Conservation (phyloP, 2,329 filamentous ascomycete genomes). For the Ceratocystis variospora region DNA sequence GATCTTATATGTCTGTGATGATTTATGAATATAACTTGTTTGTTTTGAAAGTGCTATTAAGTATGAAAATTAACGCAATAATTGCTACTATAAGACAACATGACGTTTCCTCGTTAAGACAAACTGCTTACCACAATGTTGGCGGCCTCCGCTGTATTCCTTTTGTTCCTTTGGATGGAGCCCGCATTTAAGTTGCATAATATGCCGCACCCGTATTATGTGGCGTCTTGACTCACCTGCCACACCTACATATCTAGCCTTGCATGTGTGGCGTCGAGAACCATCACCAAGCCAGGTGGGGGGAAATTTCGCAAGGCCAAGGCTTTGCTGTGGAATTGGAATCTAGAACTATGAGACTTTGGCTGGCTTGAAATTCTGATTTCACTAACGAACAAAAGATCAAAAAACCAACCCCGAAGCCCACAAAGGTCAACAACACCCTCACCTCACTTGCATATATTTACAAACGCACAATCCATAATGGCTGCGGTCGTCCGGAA, state of each 20-base stretch:
- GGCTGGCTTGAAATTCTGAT: neutral
- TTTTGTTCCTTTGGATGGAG: neutral
- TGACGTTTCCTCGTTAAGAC: neutral
- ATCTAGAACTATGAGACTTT: too few species aligned
- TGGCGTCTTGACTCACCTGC: neutral
- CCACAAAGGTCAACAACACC: neutral
- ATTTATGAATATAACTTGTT: constrained; percentile 8
- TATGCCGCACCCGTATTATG: neutral
- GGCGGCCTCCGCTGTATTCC: neutral
- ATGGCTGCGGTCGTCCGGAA: constrained; percentile 32
- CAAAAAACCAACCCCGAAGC: neutral
- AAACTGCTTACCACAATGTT: neutral
- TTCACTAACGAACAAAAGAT: neutral
- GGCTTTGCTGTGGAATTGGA: neutral
- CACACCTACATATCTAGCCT: neutral
- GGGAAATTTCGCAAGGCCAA: constrained; percentile 8
- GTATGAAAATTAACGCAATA: neutral
- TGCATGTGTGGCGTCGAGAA: constrained; percentile 5
- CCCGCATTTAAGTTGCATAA: neutral
- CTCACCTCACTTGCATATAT: neutral
- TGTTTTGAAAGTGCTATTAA: neutral
- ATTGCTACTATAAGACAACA: neutral
- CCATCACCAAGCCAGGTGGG: constrained; percentile 1
- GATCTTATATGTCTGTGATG: constrained; percentile 10
- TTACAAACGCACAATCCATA: constrained; percentile 20